phyloP scores from a whole-genome alignment of 108 stramenopile species.

The Cyclotella sp. region DNA sequence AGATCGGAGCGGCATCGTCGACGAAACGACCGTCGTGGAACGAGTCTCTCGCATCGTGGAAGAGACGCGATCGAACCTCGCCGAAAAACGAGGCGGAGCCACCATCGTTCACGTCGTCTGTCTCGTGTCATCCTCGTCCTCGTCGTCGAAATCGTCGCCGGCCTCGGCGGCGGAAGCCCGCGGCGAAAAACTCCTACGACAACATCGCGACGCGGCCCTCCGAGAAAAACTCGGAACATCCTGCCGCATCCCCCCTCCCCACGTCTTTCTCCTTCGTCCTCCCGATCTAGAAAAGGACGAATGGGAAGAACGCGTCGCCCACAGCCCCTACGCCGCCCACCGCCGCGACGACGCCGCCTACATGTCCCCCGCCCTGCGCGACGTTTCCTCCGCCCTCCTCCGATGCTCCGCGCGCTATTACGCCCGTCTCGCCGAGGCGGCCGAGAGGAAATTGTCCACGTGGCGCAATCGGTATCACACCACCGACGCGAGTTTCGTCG shows the following conservation, averaged over 20 bases:
- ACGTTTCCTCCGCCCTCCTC: conserved; percentile 29
- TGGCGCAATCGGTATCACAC: conserved; percentile 50
- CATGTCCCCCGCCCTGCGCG: conserved; percentile 34
- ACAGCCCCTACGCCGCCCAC: conserved; percentile 33
- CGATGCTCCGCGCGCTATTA: conserved; percentile 41
- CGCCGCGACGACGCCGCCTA: neutral
- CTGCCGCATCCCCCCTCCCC: conserved; percentile 32
- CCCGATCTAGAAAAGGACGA: conserved; percentile 41
- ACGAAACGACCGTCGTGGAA: no score
- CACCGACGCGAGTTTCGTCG: conserved; percentile 45
- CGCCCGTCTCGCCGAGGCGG: conserved; percentile 33
- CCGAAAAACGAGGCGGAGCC: neutral
- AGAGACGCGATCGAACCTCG: no score
- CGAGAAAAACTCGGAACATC: conserved; percentile 30
- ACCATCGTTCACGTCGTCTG: neutral
- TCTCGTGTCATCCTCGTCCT: neutral
- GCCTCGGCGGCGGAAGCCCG: neutral
- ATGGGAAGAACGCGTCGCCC: conserved; percentile 28
- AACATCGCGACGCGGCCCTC: conserved; percentile 14
- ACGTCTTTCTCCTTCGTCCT: conserved; percentile 27
- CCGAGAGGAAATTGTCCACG: conserved; percentile 40
- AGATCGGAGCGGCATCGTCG: no score
- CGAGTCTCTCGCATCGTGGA: no score
- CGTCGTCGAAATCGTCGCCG: neutral
- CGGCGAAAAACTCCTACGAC: conserved; percentile 11